Evolutionary conservation across 176 grass and related monocot species (phyloP).

Genomic region (Musa acuminata): DNA sequence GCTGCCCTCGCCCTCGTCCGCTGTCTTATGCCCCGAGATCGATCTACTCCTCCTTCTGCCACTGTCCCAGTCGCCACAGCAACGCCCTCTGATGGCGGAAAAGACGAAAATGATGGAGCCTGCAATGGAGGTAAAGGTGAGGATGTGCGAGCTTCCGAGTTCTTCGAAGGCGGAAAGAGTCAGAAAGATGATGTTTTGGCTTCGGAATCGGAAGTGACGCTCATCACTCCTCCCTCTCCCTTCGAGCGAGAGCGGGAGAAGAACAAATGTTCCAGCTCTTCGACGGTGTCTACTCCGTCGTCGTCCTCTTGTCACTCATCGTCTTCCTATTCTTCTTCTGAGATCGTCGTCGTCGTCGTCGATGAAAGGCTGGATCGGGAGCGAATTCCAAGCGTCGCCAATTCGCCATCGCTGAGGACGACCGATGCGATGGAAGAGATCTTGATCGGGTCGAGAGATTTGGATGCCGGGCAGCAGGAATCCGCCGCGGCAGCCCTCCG

Average conservation of each 20-base stretch:
- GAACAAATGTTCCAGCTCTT: constrained; percentile 5
- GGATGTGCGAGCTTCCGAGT: background rate
- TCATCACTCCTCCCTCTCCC: background rate
- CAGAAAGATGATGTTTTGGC: constrained; percentile 6
- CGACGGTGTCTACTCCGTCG: constrained; percentile 6
- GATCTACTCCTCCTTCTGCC: background rate
- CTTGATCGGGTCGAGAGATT: constrained; percentile 34
- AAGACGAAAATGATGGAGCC: background rate
- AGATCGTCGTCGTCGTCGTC: background rate
- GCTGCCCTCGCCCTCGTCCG: constrained; percentile 59
- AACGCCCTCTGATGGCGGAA: background rate
- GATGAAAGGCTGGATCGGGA: background rate
- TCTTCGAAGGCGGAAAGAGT: background rate
- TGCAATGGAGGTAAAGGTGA: background rate
- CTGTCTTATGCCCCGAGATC: constrained; percentile 43
- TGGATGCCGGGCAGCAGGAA: constrained; percentile 37
- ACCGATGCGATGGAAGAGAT: constrained; percentile 50
- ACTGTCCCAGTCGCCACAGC: background rate
- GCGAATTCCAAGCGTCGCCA: background rate
- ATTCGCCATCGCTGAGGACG: constrained; percentile 2
- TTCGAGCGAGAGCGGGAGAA: background rate
- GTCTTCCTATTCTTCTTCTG: constrained; percentile 7
- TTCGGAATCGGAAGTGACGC: background rate
- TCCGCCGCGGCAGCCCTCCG: constrained; percentile 48
- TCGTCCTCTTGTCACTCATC: constrained; percentile 14